A percentile compares a stretch with the other conserved stretches of the same genome.
Evolutionary conservation across 805 yeast genomes (phyloP).

Genomic region (Hanseniaspora pseudoguilliermondii): DNA sequence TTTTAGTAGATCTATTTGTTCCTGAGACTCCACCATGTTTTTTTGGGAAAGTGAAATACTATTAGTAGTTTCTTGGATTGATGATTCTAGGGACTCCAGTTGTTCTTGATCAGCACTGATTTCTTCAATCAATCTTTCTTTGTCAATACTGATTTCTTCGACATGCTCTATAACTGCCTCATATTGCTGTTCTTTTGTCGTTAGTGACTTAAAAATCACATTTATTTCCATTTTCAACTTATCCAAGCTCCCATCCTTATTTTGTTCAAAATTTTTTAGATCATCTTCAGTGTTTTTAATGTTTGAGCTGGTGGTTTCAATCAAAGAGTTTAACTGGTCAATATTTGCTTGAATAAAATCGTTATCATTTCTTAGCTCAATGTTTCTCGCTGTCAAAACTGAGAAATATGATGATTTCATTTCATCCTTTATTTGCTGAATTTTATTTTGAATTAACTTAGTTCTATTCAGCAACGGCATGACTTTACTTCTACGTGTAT

Average conservation of each 20-base stretch:
- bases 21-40: slow-evolving; percentile 24
- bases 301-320: slow-evolving; percentile 30
- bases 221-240: slow-evolving; percentile 45
- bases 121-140: slow-evolving; percentile 56
- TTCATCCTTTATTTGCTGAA: slow-evolving; percentile 42
- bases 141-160: slow-evolving; percentile 55
- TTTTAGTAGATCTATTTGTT: slow-evolving; percentile 22
- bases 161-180: slow-evolving; percentile 39
- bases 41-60: slow-evolving; percentile 20
- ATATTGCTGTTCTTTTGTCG: slow-evolving; percentile 29
- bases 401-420: slow-evolving; percentile 46
- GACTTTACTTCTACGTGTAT: slow-evolving; percentile 37
- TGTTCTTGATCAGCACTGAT: slow-evolving; percentile 34
- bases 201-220: slow-evolving; percentile 29
- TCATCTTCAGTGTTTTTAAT: slow-evolving; percentile 53
- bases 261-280: slow-evolving; percentile 63
- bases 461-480: slow-evolving; percentile 45
- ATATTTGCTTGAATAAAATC: slow-evolving; percentile 31
- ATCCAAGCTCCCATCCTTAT: slow-evolving; percentile 69
- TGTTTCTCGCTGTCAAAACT: slow-evolving; percentile 39
- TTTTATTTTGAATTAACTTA: slow-evolving; percentile 45
- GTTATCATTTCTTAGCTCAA: slow-evolving; percentile 36
- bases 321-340: slow-evolving; percentile 25
- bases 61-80: slow-evolving; percentile 29
- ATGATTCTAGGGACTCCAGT: slow-evolving; percentile 26